These are phyloP conservation scores for Tetraselmis chui DNA, from an alignment of 139 green algal genomes.

Conservation along the genomic window DNA sequence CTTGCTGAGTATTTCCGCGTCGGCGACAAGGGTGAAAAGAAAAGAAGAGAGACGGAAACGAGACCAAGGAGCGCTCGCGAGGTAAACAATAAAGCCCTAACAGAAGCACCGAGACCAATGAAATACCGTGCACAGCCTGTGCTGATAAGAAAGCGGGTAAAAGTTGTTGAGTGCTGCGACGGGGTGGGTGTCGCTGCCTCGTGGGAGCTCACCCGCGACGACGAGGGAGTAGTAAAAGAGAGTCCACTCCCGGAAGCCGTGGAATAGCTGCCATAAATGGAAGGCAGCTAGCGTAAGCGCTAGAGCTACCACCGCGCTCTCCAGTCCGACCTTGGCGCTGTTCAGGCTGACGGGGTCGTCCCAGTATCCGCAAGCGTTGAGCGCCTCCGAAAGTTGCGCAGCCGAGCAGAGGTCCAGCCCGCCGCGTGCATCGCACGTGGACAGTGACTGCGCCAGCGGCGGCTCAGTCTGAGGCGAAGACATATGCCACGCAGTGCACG, in stretches of 20 bases:
- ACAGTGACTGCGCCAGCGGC: background rate
- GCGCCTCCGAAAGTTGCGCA: background rate
- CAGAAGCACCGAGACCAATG: too few relatives aligned
- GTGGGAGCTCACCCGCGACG: background rate
- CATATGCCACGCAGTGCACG: too few relatives aligned
- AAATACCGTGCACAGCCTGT: too few relatives aligned
- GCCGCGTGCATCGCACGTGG: background rate
- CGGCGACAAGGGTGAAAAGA: too few relatives aligned
- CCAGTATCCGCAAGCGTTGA: background rate
- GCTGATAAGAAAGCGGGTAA: too few relatives aligned
- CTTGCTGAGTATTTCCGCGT: too few relatives aligned
- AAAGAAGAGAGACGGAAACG: too few relatives aligned
- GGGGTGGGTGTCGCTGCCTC: too few relatives aligned
- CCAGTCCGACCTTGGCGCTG: background rate
- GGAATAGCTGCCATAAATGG: background rate
- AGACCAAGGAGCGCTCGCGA: too few relatives aligned
- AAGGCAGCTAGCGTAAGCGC: background rate
- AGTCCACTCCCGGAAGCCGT: background rate
- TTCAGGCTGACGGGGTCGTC: background rate
- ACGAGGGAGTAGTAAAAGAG: background rate
- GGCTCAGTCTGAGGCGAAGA: too few relatives aligned
- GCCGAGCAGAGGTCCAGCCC: background rate
- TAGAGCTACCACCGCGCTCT: background rate
- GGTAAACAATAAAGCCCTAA: too few relatives aligned
- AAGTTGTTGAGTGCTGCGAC: too few relatives aligned